Evolutionary conservation across 805 yeast species (phyloP).

Genomic region (Wickerhamiella brachini): DNA sequence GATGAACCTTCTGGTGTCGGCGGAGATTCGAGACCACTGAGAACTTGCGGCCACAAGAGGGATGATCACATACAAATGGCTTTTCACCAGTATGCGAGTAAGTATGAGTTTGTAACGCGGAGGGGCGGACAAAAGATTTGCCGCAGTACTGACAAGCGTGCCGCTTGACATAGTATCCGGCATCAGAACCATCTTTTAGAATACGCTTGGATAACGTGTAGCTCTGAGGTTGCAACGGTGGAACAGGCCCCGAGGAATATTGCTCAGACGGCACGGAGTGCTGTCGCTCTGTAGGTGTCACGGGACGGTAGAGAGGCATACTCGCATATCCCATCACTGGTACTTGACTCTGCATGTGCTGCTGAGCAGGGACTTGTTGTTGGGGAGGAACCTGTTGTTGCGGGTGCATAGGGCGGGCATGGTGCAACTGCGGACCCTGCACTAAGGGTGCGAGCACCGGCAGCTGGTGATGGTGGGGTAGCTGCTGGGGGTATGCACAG

Average conservation of each 20-base stretch:
- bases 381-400: background rate
- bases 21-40: slow-evolving; percentile 73
- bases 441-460: background rate
- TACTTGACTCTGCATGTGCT: background rate
- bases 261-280: background rate
- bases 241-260: background rate
- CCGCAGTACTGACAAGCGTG: slow-evolving; percentile 40
- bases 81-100: slow-evolving; percentile 75
- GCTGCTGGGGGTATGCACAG: slow-evolving; percentile 3
- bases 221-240: background rate
- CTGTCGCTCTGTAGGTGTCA: background rate
- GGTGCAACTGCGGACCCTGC: background rate
- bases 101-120: slow-evolving; percentile 67
- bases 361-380: background rate
- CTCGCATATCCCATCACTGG: background rate
- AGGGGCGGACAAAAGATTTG: slow-evolving; percentile 73
- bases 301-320: background rate
- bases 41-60: slow-evolving; percentile 55
- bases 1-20: slow-evolving; percentile 63
- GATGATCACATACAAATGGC: slow-evolving; percentile 55
- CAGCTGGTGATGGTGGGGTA: slow-evolving; percentile 7
- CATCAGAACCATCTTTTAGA: background rate
- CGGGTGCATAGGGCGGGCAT: background rate
- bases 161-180: slow-evolving; percentile 3
- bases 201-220: background rate